Evolutionary conservation across 352 stramenopile species (phyloP), one percentile per base, ranked within the genome.

Genomic region (Stramenopiles sp.): DNA sequence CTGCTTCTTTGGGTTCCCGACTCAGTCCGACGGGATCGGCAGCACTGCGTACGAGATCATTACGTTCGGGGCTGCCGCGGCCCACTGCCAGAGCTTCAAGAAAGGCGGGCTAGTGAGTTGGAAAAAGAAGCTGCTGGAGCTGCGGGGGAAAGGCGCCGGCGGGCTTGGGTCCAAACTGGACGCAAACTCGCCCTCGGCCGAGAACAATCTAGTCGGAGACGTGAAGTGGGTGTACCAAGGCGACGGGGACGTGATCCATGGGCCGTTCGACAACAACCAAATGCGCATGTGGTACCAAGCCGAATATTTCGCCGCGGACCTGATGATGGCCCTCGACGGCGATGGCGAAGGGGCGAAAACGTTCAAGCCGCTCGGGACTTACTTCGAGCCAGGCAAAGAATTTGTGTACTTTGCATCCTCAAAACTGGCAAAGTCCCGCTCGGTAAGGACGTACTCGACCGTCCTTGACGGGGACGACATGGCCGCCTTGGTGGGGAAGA

Each of bases 11-110:
- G 12, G 31, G 4, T 71, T 71, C 35, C 33, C 2, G 12, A 2
- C 53, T 35, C 2, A 4, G 6, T 33, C 53, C 6, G 53, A 71
- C 12, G 35, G 31, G 6, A 4, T 71, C 31, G 53, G 53, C 53
- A 6, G 4, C 2, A 71, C 53, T 6, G 6, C 53, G 6, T 71
- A 71, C 35, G 53, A 71, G 33, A 35, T 71, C 35, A 33, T 71
- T 6, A 71, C 53, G 35, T 71, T 71, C 35, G 53, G 53, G 4
- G 53, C 53, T 71, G 53, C 53, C 6, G 53, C 53, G 1, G 53
- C 53, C 2, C 53, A 71, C 12, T 71, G 53, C 53, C 33, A 35
- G 53, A 71, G 35, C 33, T 71, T 71, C 12, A 71, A 71, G 35
- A 71, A 71, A 6, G 53, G 53, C 35, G 53, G 53, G 33, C 6